Percentiles rank a stretch among this genome's conserved stretches.
phyloP scores from a whole-genome alignment of 139 green algal genomes.

The Micractinium conductrix region DNA sequence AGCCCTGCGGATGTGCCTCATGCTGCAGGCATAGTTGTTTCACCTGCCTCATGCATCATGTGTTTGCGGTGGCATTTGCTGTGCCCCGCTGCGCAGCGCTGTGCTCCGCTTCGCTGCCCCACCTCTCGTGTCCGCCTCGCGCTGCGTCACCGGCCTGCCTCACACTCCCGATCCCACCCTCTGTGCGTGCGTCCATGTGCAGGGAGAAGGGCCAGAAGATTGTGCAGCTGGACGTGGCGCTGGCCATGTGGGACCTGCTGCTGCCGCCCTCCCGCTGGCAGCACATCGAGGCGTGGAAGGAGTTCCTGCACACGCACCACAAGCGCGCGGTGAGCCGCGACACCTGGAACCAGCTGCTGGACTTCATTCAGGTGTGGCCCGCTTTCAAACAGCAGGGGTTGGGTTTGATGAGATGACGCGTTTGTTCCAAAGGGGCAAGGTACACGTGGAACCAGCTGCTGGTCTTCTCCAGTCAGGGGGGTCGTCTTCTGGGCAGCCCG shows the following conservation, averaged over 20 bases:
- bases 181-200: too few relatives aligned
- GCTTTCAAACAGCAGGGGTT: background rate
- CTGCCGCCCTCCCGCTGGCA: conserved; percentile 63
- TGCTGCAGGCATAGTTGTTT: too few relatives aligned
- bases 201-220: conserved; percentile 95
- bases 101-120: background rate
- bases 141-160: too few relatives aligned
- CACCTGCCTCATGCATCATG: background rate
- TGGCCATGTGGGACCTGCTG: conserved; percentile 95
- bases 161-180: too few relatives aligned
- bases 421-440: background rate
- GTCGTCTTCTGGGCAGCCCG: too few relatives aligned
- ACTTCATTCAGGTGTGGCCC: conserved; percentile 69
- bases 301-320: conserved; percentile 85
- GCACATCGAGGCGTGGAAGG: conserved; percentile 79
- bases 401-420: background rate
- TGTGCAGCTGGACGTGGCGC: conserved; percentile 88
- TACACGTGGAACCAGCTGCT: background rate
- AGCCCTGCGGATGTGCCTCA: too few relatives aligned
- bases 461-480: too few relatives aligned
- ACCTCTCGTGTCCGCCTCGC: background rate
- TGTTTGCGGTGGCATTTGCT: background rate
- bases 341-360: conserved; percentile 87
- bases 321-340: conserved; percentile 83
- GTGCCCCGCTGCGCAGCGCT: background rate